Percentiles rank a stretch among this genome's conserved stretches.
These are phyloP conservation scores for Beauveria pseudobassiana DNA, from an alignment of 2,329 filamentous ascomycete species.

Conservation along the genomic window DNA sequence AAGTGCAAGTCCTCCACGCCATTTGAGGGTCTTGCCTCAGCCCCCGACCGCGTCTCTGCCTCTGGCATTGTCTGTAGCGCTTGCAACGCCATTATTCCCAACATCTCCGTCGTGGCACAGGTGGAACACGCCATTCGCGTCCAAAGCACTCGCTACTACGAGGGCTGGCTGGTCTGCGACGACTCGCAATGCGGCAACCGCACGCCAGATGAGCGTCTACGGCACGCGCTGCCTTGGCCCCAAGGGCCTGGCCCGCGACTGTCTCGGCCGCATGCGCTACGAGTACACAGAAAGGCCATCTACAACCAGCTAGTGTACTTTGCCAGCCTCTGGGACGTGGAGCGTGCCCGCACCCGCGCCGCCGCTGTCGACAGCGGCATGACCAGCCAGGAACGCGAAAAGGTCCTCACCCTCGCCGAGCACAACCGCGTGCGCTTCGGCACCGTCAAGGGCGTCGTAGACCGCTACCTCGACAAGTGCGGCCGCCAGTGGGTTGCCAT, in stretches of 20 bases:
- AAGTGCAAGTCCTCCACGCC: constrained; percentile 63
- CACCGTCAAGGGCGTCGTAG: constrained; percentile 69
- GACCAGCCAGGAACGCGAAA: constrained; percentile 50
- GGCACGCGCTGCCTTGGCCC: constrained; percentile 85
- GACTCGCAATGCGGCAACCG: constrained; percentile 79
- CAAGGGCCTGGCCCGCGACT: constrained; percentile 75
- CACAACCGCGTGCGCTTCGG: constrained; percentile 75
- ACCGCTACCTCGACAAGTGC: constrained; percentile 80
- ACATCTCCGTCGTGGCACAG: constrained; percentile 74
- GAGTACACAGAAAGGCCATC: constrained; percentile 82
- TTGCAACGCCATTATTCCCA: constrained; percentile 59
- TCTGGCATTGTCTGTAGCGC: constrained; percentile 66
- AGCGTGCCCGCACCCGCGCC: constrained; percentile 59
- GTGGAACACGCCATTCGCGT: constrained; percentile 76
- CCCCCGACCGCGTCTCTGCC: constrained; percentile 56
- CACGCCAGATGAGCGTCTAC: constrained; percentile 91
- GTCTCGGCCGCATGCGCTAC: constrained; percentile 79
- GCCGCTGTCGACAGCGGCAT: constrained; percentile 40
- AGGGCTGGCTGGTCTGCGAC: constrained; percentile 85
- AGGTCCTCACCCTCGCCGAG: constrained; percentile 64
- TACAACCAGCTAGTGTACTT: constrained; percentile 95
- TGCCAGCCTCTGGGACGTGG: constrained; percentile 77
- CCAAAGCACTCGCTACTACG: constrained; percentile 79
- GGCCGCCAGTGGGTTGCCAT: constrained; percentile 90
- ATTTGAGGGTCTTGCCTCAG: constrained; percentile 67